Conservation (phyloP, 2,329 filamentous ascomycete genomes). For the Lomentospora prolificans region DNA sequence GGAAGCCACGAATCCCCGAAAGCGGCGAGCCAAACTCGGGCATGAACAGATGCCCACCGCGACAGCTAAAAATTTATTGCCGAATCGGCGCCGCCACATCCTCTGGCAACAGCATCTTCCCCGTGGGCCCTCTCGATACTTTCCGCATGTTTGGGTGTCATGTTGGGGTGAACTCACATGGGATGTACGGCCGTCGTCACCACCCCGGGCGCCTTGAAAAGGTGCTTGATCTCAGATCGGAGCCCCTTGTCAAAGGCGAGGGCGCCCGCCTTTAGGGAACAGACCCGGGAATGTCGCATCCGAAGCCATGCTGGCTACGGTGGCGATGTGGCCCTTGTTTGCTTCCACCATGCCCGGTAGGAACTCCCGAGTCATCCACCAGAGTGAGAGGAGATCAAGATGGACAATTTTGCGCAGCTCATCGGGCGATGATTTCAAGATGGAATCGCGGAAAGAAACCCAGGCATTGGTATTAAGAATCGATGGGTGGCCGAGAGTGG, state of each 20-base stretch:
- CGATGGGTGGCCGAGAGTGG: conserved; percentile 52
- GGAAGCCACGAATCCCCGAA: background rate
- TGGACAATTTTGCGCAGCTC: conserved; percentile 60
- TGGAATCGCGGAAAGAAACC: conserved; percentile 48
- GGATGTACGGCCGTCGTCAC: conserved; percentile 58
- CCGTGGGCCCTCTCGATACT: background rate
- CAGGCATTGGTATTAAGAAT: conserved; percentile 67
- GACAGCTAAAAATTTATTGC: background rate
- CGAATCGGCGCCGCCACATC: background rate
- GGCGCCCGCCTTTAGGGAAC: conserved; percentile 65
- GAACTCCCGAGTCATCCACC: conserved; percentile 57
- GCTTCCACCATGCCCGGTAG: conserved; percentile 51
- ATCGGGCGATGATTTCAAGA: conserved; percentile 47
- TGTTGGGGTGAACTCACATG: conserved; percentile 9
- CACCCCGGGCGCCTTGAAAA: conserved; percentile 53
- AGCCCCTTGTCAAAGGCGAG: conserved; percentile 60
- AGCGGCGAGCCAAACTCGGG: background rate
- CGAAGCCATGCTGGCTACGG: conserved; percentile 54
- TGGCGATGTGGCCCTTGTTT: conserved; percentile 67
- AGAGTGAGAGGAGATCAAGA: conserved; percentile 60
- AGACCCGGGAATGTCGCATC: conserved; percentile 51
- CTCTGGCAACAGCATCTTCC: background rate
- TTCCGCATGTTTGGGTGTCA: background rate
- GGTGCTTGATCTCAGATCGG: conserved; percentile 43
- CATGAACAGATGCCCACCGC: background rate